Evolutionary conservation across 2,329 filamentous ascomycete genomes (phyloP), one percentile per base, ranked within the genome.

Genomic region (Microdochium bolleyi): DNA sequence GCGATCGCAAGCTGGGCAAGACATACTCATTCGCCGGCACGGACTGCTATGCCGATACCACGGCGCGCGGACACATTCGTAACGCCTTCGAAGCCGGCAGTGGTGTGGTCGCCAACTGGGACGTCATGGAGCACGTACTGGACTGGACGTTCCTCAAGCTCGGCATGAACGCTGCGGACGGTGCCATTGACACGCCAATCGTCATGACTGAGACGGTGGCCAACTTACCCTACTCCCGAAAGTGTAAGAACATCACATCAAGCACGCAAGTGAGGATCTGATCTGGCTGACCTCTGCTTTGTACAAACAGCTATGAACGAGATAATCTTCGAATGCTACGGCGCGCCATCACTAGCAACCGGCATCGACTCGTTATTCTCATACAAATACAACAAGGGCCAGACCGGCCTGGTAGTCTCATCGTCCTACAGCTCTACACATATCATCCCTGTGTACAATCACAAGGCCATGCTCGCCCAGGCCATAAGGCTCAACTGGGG

Each of bases 331-430:
- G 94, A 99, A 70, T 95, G 91, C 70, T 99, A 99, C 69, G 83
- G 84, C 55, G 92, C 89, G 11, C 92, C 94, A 0, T 92, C 89
- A 1, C 79, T 96, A 24, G 88, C 92, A 19, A 96, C 94, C 70
- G 94, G 94, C 51, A 92, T 99, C 71, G 94, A 99, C 69, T 95
- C 92, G 11, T 81, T 99, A 30, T 99, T 99, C 73, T 95, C 92
- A 21, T 99, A 96, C 73, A 80, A 86, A 56, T 88, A 96, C 73
- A 99, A 99, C 67, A 83, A 88, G 56, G 94, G 94, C 57, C 84
- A 78, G 50, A 92, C 89, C 24, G 94, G 94, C 7, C 76, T 99
- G 22, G 88, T 99, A 37, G 82, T 97, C 30, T 95, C 90, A 2
- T 95, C 92, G 1, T 95, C 91, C 2, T 88, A 96, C 66, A 95